Evolutionary conservation across 225 moss, liverwort and hornwort species (phyloP).

Genomic region (Antitrichia curtipendula): DNA sequence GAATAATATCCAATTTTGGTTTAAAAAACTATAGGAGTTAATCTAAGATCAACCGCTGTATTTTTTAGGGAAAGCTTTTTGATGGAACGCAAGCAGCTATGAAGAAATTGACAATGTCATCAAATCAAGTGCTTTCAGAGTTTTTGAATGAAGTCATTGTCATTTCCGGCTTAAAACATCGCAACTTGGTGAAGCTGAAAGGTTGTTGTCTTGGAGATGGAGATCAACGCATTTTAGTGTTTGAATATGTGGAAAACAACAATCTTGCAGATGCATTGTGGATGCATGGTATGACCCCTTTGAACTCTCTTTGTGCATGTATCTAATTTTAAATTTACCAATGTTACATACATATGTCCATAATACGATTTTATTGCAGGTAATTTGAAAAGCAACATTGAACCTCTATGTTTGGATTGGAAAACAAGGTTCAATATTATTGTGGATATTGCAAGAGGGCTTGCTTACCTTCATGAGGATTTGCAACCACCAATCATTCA

Average conservation of each 20-base stretch:
- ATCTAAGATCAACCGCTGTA: background rate
- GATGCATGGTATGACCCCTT: background rate
- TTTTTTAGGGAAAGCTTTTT: background rate
- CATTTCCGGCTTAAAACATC: background rate
- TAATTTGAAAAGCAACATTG: background rate
- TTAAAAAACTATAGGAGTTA: fast-evolving
- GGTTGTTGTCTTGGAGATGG: background rate
- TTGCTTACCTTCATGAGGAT: background rate
- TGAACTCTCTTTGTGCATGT: fast-evolving
- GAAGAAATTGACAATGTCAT: background rate
- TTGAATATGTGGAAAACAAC: background rate
- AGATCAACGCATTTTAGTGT: background rate
- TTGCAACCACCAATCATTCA: background rate
- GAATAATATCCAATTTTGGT: background rate
- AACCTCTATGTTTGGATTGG: constrained; percentile 8
- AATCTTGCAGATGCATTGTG: background rate
- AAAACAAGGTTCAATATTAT: background rate
- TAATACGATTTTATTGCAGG: background rate
- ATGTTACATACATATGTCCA: fast-evolving
- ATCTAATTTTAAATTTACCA: background rate
- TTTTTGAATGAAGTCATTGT: background rate
- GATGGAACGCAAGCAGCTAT: background rate
- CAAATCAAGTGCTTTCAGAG: background rate
- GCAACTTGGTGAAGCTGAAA: background rate
- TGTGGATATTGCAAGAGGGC: background rate